These are phyloP conservation scores for Aspergillus neotritici DNA, from an alignment of 2,329 filamentous ascomycete species.

Conservation along the genomic window DNA sequence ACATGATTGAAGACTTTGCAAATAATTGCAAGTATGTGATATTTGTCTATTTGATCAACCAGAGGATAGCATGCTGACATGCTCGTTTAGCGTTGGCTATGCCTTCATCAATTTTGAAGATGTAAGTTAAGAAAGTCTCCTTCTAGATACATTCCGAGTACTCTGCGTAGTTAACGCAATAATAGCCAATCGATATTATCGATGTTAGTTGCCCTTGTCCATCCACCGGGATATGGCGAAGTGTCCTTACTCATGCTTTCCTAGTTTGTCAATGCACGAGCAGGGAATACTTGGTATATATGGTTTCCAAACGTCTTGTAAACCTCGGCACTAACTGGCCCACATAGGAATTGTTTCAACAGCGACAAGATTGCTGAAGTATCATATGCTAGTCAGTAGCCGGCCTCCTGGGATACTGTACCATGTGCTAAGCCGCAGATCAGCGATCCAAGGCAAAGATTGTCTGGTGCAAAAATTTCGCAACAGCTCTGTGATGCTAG, in stretches of 20 bases:
- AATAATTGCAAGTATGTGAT: conserved; percentile 72
- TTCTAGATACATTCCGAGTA: conserved; percentile 1
- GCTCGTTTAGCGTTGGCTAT: conserved; percentile 70
- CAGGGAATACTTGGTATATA: conserved; percentile 62
- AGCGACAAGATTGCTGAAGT: conserved; percentile 82
- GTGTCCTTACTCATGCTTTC: conserved; percentile 22
- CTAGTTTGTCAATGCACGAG: conserved; percentile 65
- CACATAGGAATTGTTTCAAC: conserved; percentile 67
- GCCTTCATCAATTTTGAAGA: conserved; percentile 94
- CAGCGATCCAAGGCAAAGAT: conserved; percentile 86
- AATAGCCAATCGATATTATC: conserved; percentile 65
- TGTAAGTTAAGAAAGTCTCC: conserved; percentile 44
- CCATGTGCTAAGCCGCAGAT: conserved; percentile 22
- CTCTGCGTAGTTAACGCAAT: conserved; percentile 32
- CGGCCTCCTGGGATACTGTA: neutral
- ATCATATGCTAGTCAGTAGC: conserved; percentile 80
- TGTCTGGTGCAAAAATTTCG: conserved; percentile 91
- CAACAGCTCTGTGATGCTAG: conserved; percentile 93
- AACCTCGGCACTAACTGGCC: conserved; percentile 8
- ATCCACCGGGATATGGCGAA: neutral
- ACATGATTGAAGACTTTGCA: conserved; percentile 56
- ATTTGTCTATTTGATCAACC: too few relatives aligned
- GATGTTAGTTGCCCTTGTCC: conserved; percentile 48
- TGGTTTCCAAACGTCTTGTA: conserved; percentile 3
- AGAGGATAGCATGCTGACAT: too few relatives aligned